A percentile compares a stretch with the other conserved stretches of the same genome.
These are phyloP conservation scores for Flaveria bidentis DNA, from an alignment of 129 eudicot species.

Conservation along the genomic window DNA sequence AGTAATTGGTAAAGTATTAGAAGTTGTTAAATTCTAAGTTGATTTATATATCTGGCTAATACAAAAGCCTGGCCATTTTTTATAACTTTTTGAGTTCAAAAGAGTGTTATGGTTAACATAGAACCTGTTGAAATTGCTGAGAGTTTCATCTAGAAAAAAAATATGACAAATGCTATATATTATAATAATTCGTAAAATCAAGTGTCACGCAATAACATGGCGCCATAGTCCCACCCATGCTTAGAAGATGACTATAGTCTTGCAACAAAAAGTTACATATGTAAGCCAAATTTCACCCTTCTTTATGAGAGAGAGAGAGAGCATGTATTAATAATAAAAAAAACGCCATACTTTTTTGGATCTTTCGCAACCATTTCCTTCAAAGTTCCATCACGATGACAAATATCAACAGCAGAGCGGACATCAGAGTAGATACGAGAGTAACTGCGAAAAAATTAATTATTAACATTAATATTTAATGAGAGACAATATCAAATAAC, in stretches of 20 bases:
- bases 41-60: not conserved
- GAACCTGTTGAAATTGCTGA: not conserved
- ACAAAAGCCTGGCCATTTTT: not conserved
- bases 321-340: constrained; percentile 1
- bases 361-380: constrained; percentile 92
- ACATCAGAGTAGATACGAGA: constrained; percentile 79
- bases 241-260: constrained; percentile 1
- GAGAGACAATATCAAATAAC: constrained; percentile 14
- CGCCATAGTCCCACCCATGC: constrained; percentile 17
- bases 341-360: constrained; percentile 63
- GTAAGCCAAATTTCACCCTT: constrained; percentile 19
- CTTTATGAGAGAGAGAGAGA: not conserved
- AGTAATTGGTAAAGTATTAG: not conserved
- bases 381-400: constrained; percentile 97
- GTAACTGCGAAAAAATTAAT: constrained; percentile 55
- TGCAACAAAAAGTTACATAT: constrained; percentile 23
- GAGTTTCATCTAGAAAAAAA: constrained; percentile 1
- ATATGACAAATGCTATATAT: constrained; percentile 13
- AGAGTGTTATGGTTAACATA: constrained; percentile 9
- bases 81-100: constrained; percentile 9
- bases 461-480: constrained; percentile 16
- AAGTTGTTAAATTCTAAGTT: not conserved
- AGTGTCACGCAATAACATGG: constrained; percentile 12
- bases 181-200: not conserved
- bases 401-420: constrained; percentile 91